phyloP scores from a whole-genome alignment of 2,329 filamentous ascomycete species.

The Hypoxylon sp. region DNA sequence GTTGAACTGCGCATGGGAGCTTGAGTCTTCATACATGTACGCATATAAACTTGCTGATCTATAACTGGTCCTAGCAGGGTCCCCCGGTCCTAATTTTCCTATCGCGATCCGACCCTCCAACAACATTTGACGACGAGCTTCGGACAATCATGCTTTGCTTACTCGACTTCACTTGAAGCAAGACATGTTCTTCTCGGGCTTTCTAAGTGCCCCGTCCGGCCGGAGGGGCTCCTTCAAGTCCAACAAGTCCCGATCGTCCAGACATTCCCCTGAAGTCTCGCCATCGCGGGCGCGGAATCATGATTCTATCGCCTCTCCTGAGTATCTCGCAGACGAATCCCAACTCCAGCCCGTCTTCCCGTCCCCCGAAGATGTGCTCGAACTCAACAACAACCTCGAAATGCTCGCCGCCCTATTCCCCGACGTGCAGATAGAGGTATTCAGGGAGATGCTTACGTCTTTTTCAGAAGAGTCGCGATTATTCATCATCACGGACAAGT shows the following conservation, averaged over 20 bases:
- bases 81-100: slow-evolving; percentile 17
- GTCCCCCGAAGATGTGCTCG: slow-evolving; percentile 69
- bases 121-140: too few species aligned
- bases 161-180: slow-evolving; percentile 23
- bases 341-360: slow-evolving; percentile 59
- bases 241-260: slow-evolving; percentile 28
- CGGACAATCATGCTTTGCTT: slow-evolving; percentile 37
- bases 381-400: slow-evolving; percentile 75
- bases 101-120: slow-evolving; percentile 1
- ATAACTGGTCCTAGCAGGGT: slow-evolving; percentile 18
- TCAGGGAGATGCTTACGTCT: slow-evolving; percentile 79
- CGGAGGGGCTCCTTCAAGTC: slow-evolving; percentile 33
- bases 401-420: slow-evolving; percentile 78
- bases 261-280: slow-evolving; percentile 30
- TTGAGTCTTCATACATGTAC: slow-evolving; percentile 1
- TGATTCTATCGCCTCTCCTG: slow-evolving; percentile 43
- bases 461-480: slow-evolving; percentile 80
- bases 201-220: slow-evolving; percentile 38
- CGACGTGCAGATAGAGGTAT: slow-evolving; percentile 82
- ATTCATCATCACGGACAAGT: slow-evolving; percentile 77
- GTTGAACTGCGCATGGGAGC: background rate
- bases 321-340: slow-evolving; percentile 64
- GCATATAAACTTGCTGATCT: slow-evolving; percentile 15
- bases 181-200: slow-evolving; percentile 43
- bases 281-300: slow-evolving; percentile 33